Conservation (phyloP, 208 protist species). For the Leishmania tarentolae region DNA sequence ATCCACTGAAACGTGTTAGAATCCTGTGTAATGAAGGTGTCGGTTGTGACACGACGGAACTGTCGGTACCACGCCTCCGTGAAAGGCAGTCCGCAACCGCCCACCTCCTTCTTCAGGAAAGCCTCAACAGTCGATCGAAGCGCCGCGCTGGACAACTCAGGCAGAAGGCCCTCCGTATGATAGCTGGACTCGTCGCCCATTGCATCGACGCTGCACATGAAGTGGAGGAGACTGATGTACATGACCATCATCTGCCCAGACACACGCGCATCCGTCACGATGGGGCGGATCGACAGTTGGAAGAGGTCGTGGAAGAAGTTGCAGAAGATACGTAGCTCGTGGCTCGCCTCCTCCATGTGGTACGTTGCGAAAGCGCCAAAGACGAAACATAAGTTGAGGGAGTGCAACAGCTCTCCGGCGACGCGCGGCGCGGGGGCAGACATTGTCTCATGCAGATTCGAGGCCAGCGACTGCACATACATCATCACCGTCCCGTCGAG, state of each 20-base stretch:
- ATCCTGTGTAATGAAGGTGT: conserved; percentile 69
- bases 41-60: conserved; percentile 67
- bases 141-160: conserved; percentile 57
- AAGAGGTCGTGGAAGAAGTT: conserved; percentile 86
- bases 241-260: conserved; percentile 73
- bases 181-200: conserved; percentile 56
- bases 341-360: conserved; percentile 70
- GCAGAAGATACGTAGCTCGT: conserved; percentile 71
- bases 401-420: conserved; percentile 58
- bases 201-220: conserved; percentile 90
- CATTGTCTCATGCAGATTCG: conserved; percentile 49
- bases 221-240: conserved; percentile 87
- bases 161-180: conserved; percentile 47
- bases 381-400: conserved; percentile 75
- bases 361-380: conserved; percentile 87
- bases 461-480: conserved; percentile 64
- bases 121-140: conserved; percentile 50
- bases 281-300: conserved; percentile 66
- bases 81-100: conserved; percentile 59
- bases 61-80: conserved; percentile 84
- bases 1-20: conserved; percentile 70
- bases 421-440: conserved; percentile 31
- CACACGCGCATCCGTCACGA: conserved; percentile 51
- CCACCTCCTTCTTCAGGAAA: conserved; percentile 81
- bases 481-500: conserved; percentile 75